Percentiles rank a stretch among this genome's conserved stretches.
Evolutionary conservation across 176 grass and related monocot species (phyloP).

Genomic region (Rhipidocladum racemiflorum): DNA sequence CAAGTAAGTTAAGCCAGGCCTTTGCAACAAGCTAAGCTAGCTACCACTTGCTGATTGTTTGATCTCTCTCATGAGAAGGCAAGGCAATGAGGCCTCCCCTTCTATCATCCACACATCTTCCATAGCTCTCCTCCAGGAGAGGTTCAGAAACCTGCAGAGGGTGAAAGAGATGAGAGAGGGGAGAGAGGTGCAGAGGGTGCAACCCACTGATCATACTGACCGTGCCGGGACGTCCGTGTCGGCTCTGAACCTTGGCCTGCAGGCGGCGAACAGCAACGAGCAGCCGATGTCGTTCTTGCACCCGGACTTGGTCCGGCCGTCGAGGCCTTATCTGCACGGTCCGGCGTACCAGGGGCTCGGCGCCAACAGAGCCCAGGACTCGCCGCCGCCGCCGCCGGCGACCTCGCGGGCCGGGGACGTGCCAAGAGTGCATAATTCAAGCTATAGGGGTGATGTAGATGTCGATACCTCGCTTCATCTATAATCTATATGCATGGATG

Average conservation of each 20-base stretch:
- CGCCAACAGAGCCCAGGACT: not conserved
- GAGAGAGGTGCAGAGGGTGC: constrained; percentile 55
- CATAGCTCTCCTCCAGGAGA: constrained; percentile 94
- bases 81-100: constrained; percentile 48
- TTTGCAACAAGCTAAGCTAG: constrained; percentile 32
- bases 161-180: constrained; percentile 89
- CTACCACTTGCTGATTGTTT: constrained; percentile 26
- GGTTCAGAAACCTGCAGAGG: constrained; percentile 90
- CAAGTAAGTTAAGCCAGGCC: constrained; percentile 23
- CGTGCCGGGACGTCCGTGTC: not conserved
- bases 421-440: constrained; percentile 54
- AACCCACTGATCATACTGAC: constrained; percentile 12
- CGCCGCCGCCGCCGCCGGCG: not conserved
- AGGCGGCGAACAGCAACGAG: constrained; percentile 15
- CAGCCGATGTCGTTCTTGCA: constrained; percentile 76
- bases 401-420: constrained; percentile 29
- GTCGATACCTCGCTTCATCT: constrained; percentile 94
- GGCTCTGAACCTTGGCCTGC: constrained; percentile 9
- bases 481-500: constrained; percentile 42
- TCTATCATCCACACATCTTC: constrained; percentile 66
- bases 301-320: constrained; percentile 69
- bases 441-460: constrained; percentile 57
- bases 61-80: constrained; percentile 49
- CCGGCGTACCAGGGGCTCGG: not conserved
- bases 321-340: constrained; percentile 33